Evolutionary conservation across 257 asterid genomes (phyloP).

Genomic region (Paraleonurus japonicus): DNA sequence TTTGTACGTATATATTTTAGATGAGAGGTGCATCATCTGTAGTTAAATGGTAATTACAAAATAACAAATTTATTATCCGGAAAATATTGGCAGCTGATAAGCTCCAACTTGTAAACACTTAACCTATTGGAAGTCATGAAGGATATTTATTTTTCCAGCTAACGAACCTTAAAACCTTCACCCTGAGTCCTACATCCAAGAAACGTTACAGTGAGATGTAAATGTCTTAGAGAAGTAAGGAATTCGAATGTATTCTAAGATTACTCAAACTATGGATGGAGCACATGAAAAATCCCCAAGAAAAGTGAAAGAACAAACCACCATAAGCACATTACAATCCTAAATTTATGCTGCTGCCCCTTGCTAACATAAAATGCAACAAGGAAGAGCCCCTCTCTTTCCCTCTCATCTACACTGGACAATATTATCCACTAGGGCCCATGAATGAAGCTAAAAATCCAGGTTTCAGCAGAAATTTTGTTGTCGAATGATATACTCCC

Average conservation of each 20-base stretch:
- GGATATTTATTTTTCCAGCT: not conserved
- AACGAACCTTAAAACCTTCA: not conserved
- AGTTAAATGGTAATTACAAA: too few relatives aligned
- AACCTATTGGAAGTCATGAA: not conserved
- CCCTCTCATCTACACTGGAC: not conserved
- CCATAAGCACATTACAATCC: not conserved
- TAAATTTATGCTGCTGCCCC: not conserved
- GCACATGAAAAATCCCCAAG: too few relatives aligned
- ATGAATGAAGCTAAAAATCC: not conserved
- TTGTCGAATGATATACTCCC: not conserved
- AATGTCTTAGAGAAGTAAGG: too few relatives aligned
- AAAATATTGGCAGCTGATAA: not conserved
- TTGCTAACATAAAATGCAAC: not conserved
- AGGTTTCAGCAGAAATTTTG: not conserved
- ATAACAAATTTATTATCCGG: too few relatives aligned
- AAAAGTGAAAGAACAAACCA: not conserved
- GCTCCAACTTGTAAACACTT: not conserved
- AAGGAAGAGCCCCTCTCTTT: not conserved
- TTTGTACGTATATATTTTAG: not conserved
- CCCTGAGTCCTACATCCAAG: not conserved
- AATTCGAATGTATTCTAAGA: too few relatives aligned
- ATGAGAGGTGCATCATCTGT: slow-evolving; percentile 7
- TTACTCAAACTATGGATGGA: too few relatives aligned
- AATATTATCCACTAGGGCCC: not conserved
- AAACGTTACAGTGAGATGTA: not conserved